phyloP scores from a whole-genome alignment of 2,329 filamentous ascomycete species.

The Curvularia lunata region DNA sequence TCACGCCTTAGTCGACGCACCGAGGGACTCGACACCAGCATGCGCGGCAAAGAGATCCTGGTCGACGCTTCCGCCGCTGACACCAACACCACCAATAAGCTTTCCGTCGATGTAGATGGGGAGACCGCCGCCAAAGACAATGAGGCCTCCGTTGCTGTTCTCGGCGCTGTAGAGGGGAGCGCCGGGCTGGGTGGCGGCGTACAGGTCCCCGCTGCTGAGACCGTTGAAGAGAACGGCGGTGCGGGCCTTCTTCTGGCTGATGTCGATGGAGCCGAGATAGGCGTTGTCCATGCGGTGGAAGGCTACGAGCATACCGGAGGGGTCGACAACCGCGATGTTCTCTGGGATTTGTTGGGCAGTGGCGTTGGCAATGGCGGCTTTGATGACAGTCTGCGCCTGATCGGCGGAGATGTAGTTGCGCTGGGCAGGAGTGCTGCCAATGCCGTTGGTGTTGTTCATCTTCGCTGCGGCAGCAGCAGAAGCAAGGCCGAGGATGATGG shows the following conservation, averaged over 20 bases:
- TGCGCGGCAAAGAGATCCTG: constrained; percentile 37
- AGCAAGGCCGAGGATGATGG: constrained; percentile 12
- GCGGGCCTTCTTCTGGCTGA: constrained; percentile 38
- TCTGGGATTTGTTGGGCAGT: constrained; percentile 32
- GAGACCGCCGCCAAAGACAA: constrained; percentile 40
- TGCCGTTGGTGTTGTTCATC: constrained; percentile 31
- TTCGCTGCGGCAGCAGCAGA: constrained; percentile 13
- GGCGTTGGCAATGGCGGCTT: constrained; percentile 30
- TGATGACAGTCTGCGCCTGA: constrained; percentile 35
- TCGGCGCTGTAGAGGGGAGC: constrained; percentile 31
- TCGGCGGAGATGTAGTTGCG: constrained; percentile 29
- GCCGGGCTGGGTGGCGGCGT: constrained; percentile 25
- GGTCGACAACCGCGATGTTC: constrained; percentile 41
- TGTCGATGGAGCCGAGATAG: constrained; percentile 36
- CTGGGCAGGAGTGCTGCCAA: constrained; percentile 29
- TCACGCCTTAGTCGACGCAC: constrained; percentile 19
- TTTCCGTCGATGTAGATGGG: constrained; percentile 33
- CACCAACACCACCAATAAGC: constrained; percentile 39
- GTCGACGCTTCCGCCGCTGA: constrained; percentile 36
- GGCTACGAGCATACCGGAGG: constrained; percentile 36
- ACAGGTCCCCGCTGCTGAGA: constrained; percentile 21
- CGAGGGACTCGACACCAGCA: constrained; percentile 24
- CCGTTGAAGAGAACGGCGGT: constrained; percentile 41
- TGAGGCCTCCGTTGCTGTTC: constrained; percentile 36
- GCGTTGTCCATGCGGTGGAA: constrained; percentile 42